phyloP scores from a whole-genome alignment of 805 yeast genomes.

The Barnettozyma pratensis region DNA sequence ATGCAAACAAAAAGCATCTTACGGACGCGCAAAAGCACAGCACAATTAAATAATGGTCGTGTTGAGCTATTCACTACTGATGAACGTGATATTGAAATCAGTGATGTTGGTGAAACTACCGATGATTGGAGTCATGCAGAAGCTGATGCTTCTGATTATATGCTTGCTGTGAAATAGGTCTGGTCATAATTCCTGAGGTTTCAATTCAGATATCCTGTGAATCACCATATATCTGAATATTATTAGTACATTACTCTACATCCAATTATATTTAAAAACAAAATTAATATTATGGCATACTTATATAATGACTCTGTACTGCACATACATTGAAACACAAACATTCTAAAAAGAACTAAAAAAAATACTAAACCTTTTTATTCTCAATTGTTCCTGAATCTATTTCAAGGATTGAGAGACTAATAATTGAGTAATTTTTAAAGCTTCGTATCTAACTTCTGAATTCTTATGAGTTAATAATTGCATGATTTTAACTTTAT shows the following conservation, averaged over 20 bases:
- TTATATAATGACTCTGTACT: too few relatives aligned
- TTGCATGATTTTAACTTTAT: constrained; percentile 80
- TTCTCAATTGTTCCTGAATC: constrained; percentile 1
- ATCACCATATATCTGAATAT: not conserved
- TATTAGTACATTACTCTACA: not conserved
- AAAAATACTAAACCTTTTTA: constrained; percentile 2
- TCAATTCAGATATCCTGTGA: not conserved
- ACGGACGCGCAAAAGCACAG: not conserved
- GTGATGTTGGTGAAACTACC: constrained; percentile 13
- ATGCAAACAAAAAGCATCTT: not conserved
- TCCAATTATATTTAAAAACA: not conserved
- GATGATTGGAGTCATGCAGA: constrained; percentile 24
- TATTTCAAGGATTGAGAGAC: constrained; percentile 72
- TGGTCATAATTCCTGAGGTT: not conserved
- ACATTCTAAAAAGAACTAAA: not conserved
- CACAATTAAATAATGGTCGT: not conserved
- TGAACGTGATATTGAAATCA: constrained; percentile 16
- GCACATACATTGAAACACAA: too few relatives aligned
- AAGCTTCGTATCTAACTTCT: constrained; percentile 90
- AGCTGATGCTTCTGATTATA: constrained; percentile 25
- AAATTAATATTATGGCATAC: not conserved
- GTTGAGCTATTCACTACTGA: not conserved
- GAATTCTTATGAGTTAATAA: constrained; percentile 75
- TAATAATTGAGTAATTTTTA: constrained; percentile 90
- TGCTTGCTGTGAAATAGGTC: constrained; percentile 20